Conservation (phyloP, 495 filamentous ascomycete genomes). For the Podospora australis region DNA sequence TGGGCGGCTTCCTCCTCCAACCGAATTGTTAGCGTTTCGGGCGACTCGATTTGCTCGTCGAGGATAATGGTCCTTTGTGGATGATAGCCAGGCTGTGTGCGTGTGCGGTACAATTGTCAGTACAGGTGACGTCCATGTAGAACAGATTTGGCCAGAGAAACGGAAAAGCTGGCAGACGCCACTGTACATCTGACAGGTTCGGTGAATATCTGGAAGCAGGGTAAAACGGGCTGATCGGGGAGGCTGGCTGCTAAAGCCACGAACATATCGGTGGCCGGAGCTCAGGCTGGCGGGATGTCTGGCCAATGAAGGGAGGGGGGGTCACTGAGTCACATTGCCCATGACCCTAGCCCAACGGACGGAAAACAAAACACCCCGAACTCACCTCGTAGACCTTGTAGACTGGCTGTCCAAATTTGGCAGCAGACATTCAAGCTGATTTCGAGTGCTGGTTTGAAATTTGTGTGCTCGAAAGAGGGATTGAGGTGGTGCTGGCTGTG, state of each 20-base stretch:
- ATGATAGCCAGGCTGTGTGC: slow-evolving; percentile 40
- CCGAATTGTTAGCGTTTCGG: slow-evolving; percentile 43
- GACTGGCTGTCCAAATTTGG: slow-evolving; percentile 41
- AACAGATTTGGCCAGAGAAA: too few species aligned
- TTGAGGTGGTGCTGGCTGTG: neutral
- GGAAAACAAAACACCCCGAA: too few species aligned
- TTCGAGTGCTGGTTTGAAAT: slow-evolving; percentile 7
- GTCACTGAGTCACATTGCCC: too few species aligned
- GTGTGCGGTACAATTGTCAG: slow-evolving; percentile 7
- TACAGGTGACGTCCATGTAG: neutral
- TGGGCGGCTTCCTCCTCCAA: slow-evolving; percentile 42
- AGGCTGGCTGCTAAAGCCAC: too few species aligned
- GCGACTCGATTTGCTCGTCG: slow-evolving; percentile 43
- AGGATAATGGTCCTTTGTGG: slow-evolving; percentile 44
- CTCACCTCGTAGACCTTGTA: slow-evolving; percentile 49
- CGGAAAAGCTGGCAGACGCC: too few species aligned
- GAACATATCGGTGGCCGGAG: too few species aligned
- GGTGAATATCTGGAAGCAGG: too few species aligned
- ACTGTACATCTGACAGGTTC: too few species aligned
- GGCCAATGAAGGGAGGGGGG: too few species aligned
- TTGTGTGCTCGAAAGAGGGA: neutral
- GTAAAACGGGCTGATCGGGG: too few species aligned
- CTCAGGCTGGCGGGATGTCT: too few species aligned
- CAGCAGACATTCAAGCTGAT: slow-evolving; percentile 46
- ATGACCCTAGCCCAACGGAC: too few species aligned